Percentiles rank a stretch among this genome's conserved stretches.
phyloP scores from a whole-genome alignment of 805 yeast genomes.

The Ogataea philodendri region DNA sequence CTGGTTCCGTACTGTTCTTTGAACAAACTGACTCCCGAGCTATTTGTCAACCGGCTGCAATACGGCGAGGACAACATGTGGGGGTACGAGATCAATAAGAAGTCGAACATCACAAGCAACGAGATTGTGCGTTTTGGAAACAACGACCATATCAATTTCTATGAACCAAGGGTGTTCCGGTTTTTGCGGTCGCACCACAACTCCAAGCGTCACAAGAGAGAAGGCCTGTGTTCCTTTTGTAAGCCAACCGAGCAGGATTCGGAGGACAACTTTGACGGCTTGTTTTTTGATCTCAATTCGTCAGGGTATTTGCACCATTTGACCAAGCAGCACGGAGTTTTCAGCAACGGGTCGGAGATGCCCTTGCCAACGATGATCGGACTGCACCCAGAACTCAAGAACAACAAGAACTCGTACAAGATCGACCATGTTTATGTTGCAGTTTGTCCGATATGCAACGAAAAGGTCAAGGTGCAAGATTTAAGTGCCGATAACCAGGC shows the following conservation, averaged over 20 bases:
- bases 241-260: constrained; percentile 14
- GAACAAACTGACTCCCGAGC: constrained; percentile 12
- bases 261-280: constrained; percentile 10
- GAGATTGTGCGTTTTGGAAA: constrained; percentile 7
- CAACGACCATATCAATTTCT: constrained; percentile 14
- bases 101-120: constrained; percentile 7
- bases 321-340: constrained; percentile 29
- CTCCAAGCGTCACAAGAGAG: constrained; percentile 18
- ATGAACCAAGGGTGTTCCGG: constrained; percentile 20
- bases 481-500: constrained; percentile 9
- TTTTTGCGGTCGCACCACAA: constrained; percentile 11
- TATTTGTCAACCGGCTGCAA: constrained; percentile 9
- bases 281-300: constrained; percentile 24
- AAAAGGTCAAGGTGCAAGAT: constrained; percentile 16
- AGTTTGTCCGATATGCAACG: constrained; percentile 17
- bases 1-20: constrained; percentile 18
- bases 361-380: constrained; percentile 21
- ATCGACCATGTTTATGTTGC: constrained; percentile 18
- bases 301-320: constrained; percentile 29
- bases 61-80: constrained; percentile 4
- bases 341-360: constrained; percentile 25
- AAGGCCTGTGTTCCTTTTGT: constrained; percentile 27
- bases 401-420: constrained; percentile 13
- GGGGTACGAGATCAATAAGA: constrained; percentile 14
- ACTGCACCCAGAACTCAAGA: constrained; percentile 16